phyloP scores from a whole-genome alignment of 306 rosid species.

The Quercus parvula region DNA sequence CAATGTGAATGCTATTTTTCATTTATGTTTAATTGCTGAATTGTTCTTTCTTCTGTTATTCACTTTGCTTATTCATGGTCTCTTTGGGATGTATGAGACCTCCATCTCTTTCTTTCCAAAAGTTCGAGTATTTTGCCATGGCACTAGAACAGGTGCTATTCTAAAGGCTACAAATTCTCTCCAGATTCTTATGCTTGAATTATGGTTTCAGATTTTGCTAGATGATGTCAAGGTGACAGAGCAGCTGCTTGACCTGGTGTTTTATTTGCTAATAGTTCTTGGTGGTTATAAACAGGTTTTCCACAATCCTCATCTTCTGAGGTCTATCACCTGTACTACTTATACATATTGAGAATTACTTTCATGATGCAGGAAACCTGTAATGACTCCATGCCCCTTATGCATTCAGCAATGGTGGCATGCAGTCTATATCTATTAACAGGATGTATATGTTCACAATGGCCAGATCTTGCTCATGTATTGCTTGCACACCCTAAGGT shows the following conservation, averaged over 20 bases:
- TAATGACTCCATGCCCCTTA: constrained; percentile 23
- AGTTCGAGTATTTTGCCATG: too few species aligned
- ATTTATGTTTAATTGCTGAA: not conserved
- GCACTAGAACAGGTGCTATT: not conserved
- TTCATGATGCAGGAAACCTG: constrained; percentile 38
- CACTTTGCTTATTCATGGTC: not conserved
- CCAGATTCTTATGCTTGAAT: constrained; percentile 11
- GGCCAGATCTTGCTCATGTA: constrained; percentile 54
- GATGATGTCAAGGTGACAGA: constrained; percentile 59
- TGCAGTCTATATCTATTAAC: constrained; percentile 48
- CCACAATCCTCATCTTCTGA: constrained; percentile 6
- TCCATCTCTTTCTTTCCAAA: not conserved
- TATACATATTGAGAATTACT: constrained; percentile 16
- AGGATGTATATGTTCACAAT: constrained; percentile 52
- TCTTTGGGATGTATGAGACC: not conserved
- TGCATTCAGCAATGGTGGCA: constrained; percentile 50
- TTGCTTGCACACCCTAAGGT: constrained; percentile 65
- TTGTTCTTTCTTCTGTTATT: not conserved
- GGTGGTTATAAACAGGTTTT: constrained; percentile 44
- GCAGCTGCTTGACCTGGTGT: constrained; percentile 54
- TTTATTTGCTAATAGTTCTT: constrained; percentile 45
- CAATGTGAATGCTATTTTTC: not conserved
- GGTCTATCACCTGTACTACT: not conserved
- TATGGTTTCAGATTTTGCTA: constrained; percentile 42
- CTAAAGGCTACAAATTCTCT: not conserved